Base-by-base conservation (phyloP, 345 rosid species). In the Ricinus communis region DNA sequence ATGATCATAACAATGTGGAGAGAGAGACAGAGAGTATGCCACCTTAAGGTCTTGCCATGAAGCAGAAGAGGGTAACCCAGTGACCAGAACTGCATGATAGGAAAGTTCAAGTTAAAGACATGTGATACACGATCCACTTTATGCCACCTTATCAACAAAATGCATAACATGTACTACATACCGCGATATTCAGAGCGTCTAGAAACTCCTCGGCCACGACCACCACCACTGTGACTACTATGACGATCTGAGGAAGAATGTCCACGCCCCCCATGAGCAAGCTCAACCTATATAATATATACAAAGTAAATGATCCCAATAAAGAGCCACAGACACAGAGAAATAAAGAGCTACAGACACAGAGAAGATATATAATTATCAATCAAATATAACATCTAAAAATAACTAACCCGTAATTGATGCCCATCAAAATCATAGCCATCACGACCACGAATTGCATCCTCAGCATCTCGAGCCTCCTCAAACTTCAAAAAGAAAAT, bases 1-100 rank as follows among this genome's bases (percentile, higher is more conserved):
- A 10, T 40, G 21, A 6, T 41, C 15, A n/a, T n/a, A n/a, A n/a
- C n/a, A n/a, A n/a, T n/a, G n/a, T 25, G 5, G 13, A 13, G 15
- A 19, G 45, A 30, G 12, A 45, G 51, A 18, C 30, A 31, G 6
- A 28, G 15, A 18, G 30, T 21, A 14, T 30, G 50, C 24, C 45
- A 95, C 99, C 93, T 95, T 95, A n/a, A 93, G 90, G 79, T 95
- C 99, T 78, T 95, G 98, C 99, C 99, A 95, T 30, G 99, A 95
- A 58, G 99, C 99, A 79, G 99, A 93, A 5, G 93, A 78, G 4
- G 99, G 99, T 62, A 95, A 77, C 43, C 99, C 99, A 36, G 94
- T 87, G 60, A 95, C 86, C 81, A 89, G 68, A 68, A 95, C 99
- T 95, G 87, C 71, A 69, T 13, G 19, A 49, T 5, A 13, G n/a